These are phyloP conservation scores for Cystoisospora suis DNA, from an alignment of 169 alveolate genomes.

Conservation along the genomic window DNA sequence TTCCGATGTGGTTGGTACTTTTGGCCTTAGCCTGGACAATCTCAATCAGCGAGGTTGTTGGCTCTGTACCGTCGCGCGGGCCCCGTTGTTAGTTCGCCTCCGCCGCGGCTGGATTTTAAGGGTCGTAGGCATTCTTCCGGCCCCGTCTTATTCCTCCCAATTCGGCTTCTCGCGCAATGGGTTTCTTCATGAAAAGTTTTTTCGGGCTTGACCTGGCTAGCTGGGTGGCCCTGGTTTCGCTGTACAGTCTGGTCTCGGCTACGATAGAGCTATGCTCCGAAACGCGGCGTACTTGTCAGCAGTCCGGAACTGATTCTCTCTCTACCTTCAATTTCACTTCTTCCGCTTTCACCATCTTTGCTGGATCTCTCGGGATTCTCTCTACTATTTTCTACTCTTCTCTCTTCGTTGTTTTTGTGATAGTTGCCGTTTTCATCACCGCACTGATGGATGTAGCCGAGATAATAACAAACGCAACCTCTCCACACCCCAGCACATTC, in stretches of 20 bases:
- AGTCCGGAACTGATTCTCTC: constrained; percentile 5
- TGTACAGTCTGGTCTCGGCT: constrained; percentile 47
- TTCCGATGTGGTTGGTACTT: too few species aligned
- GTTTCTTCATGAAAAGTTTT: constrained; percentile 39
- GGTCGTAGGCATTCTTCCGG: too few species aligned
- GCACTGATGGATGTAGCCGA: constrained; percentile 52
- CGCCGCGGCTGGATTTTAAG: too few species aligned
- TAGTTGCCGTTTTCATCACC: constrained; percentile 50
- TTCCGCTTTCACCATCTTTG: constrained; percentile 52
- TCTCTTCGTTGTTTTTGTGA: constrained; percentile 36
- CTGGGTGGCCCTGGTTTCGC: constrained; percentile 54
- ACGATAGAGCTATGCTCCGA: constrained; percentile 55
- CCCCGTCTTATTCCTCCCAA: too few species aligned
- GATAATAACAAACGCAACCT: constrained; percentile 47
- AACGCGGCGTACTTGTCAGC: background rate
- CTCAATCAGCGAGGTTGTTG: too few species aligned
- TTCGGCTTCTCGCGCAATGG: too few species aligned
- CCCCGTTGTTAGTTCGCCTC: too few species aligned
- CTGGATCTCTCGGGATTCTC: constrained; percentile 56
- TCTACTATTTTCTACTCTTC: constrained; percentile 52
- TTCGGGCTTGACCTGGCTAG: constrained; percentile 52
- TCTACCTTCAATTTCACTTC: constrained; percentile 42
- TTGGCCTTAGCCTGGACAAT: too few species aligned
- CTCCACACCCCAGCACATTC: constrained; percentile 38
- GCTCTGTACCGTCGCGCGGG: too few species aligned